Percentiles rank a stretch among this genome's conserved stretches.
These are phyloP conservation scores for Pseudogymnoascus sp. DNA, from an alignment of 2,329 filamentous ascomycete genomes.

Conservation along the genomic window DNA sequence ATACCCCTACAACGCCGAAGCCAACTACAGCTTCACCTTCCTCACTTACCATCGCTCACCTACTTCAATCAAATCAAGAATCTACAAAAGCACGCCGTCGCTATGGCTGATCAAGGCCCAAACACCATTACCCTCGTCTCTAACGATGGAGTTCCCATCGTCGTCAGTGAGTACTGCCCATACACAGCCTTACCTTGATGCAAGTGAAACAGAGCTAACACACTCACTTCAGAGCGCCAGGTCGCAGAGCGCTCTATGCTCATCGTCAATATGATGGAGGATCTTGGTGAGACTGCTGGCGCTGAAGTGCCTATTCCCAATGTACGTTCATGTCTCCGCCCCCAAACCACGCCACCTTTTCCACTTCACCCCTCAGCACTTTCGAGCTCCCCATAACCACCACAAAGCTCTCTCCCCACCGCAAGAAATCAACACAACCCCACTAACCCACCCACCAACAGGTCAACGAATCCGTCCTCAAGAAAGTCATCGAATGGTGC, in stretches of 20 bases:
- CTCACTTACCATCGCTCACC: background rate
- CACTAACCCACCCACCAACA: conserved; percentile 27
- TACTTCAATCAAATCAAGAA: background rate
- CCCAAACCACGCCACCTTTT: conserved; percentile 8
- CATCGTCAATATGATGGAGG: conserved; percentile 97
- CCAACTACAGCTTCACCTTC: background rate
- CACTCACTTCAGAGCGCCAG: conserved; percentile 53
- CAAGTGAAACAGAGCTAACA: background rate
- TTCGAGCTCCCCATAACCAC: conserved; percentile 13
- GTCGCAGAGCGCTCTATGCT: conserved; percentile 88
- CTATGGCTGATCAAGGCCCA: conserved; percentile 9
- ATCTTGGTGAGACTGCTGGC: conserved; percentile 60
- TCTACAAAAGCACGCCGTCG: background rate
- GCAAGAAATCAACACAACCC: background rate
- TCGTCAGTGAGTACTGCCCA: conserved; percentile 38
- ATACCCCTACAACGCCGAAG: background rate
- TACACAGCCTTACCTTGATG: background rate
- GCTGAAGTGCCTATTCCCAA: conserved; percentile 72
- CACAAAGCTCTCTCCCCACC: background rate
- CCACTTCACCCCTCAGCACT: background rate
- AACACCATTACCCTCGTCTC: conserved; percentile 38
- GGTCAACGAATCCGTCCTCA: conserved; percentile 88
- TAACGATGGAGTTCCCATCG: conserved; percentile 41
- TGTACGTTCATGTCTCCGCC: conserved; percentile 36
- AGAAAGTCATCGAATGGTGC: conserved; percentile 98